Conservation (phyloP, 257 asterid genomes). For the Cynanchum wilfordii region DNA sequence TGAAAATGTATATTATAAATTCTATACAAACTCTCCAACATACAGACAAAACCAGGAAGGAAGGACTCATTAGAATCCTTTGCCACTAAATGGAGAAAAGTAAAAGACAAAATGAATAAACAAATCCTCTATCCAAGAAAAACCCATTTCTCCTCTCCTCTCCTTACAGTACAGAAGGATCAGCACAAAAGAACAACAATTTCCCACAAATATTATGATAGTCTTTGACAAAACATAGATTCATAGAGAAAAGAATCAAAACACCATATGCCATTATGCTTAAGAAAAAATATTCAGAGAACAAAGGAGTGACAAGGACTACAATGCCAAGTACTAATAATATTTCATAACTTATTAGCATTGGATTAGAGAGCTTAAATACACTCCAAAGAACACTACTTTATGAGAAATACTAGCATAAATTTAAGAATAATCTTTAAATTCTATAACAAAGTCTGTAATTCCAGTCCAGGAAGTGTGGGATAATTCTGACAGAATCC, state of each 20-base stretch:
- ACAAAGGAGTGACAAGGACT: not conserved
- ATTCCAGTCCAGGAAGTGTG: not conserved
- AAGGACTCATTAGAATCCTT: not conserved
- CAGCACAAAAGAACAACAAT: not conserved
- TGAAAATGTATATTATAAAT: too few relatives aligned
- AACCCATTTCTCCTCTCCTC: not conserved
- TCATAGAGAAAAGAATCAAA: not conserved
- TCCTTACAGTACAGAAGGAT: not conserved
- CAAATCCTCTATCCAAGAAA: not conserved
- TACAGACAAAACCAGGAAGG: not conserved
- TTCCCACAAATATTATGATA: not conserved
- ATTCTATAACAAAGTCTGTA: not conserved
- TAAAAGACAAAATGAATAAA: not conserved
- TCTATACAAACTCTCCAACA: not conserved
- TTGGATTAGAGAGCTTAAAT: not conserved
- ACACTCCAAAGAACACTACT: conserved; percentile 2
- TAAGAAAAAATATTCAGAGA: not conserved
- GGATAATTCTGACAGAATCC: not conserved
- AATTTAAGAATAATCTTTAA: not conserved
- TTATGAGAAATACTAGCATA: not conserved
- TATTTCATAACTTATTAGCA: not conserved
- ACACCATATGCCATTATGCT: not conserved
- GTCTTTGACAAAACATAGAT: not conserved
- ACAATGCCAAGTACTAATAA: not conserved
- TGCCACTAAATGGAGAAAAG: not conserved